Conservation (phyloP, 2,329 filamentous ascomycete genomes). For the Elsinoe australis region DNA sequence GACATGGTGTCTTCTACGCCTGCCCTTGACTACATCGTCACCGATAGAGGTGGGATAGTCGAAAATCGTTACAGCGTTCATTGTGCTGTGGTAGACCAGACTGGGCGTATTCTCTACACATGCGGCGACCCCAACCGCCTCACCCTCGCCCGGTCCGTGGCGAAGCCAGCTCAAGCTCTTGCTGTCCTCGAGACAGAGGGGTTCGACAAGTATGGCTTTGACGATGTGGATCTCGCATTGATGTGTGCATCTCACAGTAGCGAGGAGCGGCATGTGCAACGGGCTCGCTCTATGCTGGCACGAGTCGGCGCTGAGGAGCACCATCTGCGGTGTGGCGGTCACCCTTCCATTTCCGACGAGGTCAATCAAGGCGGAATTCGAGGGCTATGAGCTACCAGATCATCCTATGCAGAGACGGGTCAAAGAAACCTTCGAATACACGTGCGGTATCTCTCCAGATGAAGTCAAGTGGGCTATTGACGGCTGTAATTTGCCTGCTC, state of each 20-base stretch:
- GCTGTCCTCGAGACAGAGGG: conserved; percentile 39
- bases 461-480: conserved; percentile 39
- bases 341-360: conserved; percentile 24
- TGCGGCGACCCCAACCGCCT: conserved; percentile 38
- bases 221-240: conserved; percentile 39
- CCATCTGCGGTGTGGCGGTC: conserved; percentile 39
- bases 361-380: conserved; percentile 12
- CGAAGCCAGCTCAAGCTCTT: conserved; percentile 42
- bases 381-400: not conserved
- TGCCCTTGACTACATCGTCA: too few species aligned
- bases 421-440: conserved; percentile 27
- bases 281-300: conserved; percentile 34
- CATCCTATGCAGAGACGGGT: conserved; percentile 32
- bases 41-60: not conserved
- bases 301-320: conserved; percentile 31
- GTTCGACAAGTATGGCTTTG: conserved; percentile 33
- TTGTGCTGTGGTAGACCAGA: conserved; percentile 28
- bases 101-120: conserved; percentile 34
- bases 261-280: conserved; percentile 36
- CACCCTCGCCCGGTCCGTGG: conserved; percentile 40
- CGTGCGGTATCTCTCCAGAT: conserved; percentile 24
- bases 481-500: conserved; percentile 44
- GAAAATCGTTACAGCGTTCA: conserved; percentile 35
- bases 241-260: conserved; percentile 44
- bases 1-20: too few species aligned